These are phyloP conservation scores for Tillandsia leiboldiana DNA, from an alignment of 176 grass and related monocot species.

Conservation along the genomic window DNA sequence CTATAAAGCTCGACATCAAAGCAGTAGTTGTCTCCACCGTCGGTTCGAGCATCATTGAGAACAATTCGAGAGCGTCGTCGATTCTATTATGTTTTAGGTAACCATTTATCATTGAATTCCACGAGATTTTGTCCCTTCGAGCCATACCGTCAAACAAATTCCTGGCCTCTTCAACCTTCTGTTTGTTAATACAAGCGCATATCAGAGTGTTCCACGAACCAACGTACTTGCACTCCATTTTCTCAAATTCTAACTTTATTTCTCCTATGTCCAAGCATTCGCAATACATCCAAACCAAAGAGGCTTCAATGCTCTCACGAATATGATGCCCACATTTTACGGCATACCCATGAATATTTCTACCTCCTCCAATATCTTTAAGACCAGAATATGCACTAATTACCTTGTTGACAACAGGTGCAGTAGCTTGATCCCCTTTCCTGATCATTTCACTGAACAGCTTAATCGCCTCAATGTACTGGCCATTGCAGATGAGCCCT, in stretches of 20 bases:
- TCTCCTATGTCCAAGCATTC: slow-evolving; percentile 29
- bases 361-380: slow-evolving; percentile 32
- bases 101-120: slow-evolving; percentile 49
- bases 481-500: slow-evolving; percentile 31
- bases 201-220: slow-evolving; percentile 49
- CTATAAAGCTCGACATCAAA: slow-evolving; percentile 52
- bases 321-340: slow-evolving; percentile 41
- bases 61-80: slow-evolving; percentile 36
- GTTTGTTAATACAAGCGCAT: slow-evolving; percentile 33
- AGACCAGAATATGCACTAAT: slow-evolving; percentile 37
- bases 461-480: slow-evolving; percentile 27
- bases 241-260: slow-evolving; percentile 49
- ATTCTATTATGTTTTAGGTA: slow-evolving; percentile 51
- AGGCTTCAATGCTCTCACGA: slow-evolving; percentile 37
- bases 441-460: slow-evolving; percentile 37
- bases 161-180: slow-evolving; percentile 37
- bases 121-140: slow-evolving; percentile 44
- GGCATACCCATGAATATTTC: slow-evolving; percentile 37
- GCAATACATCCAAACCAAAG: slow-evolving; percentile 56
- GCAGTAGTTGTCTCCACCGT: slow-evolving; percentile 43
- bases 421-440: slow-evolving; percentile 16
- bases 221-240: slow-evolving; percentile 47
- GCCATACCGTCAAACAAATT: slow-evolving; percentile 43
- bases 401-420: slow-evolving; percentile 32
- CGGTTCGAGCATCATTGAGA: slow-evolving; percentile 49